Base-by-base conservation (phyloP, 169 alveolate species). In the Plasmodium blacklocki region DNA sequence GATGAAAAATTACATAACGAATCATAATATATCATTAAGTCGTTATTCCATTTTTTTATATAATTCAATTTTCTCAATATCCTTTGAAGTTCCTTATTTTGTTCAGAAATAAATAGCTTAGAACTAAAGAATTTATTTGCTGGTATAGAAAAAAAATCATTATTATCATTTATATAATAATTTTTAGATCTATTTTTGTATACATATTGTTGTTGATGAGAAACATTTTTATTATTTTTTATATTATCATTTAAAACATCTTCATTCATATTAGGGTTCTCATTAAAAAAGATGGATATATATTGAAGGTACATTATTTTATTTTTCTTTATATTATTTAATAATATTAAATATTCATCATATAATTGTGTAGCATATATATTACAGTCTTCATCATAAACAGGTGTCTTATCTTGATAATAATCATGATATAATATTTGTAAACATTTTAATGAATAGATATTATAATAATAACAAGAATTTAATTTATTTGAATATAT, bases 361-460 rank as follows among this genome's bases (percentile, higher is more conserved):
- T 78, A 52, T 15, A 78, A n/a, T 15, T 45, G 66, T 64, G 19
- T 12, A n/a, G 19, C 73, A 78, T 50, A 18, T 1, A 64, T 32
- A 39, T 52, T 67, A 45, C 19, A 47, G 21, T 43, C 89, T 19
- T 78, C 56, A 39, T 21, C 39, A 49, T 76, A 18, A 11, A 78
- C 19, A 1, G 45, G 39, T n/a, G 52, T 78, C 43, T 39, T 39
- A 5, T 78, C 60, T 6, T 45, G 9, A 50, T 78, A 45, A 29
- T 45, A 29, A 0, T 78, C 89, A 43, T 59, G 52, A 18, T 66
- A 78, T n/a, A 78, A 23, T 50, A 78, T 78, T 78, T 78, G 89
- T 58, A 78, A 66, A 45, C 75, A 78, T 32, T 70, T 78, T 47
- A 78, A 39, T 3, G 32, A 58, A 32, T 64, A 78, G 50, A 78